These are phyloP conservation scores for Metarhizium brunneum DNA, from an alignment of 2,329 filamentous ascomycete species.

Conservation along the genomic window DNA sequence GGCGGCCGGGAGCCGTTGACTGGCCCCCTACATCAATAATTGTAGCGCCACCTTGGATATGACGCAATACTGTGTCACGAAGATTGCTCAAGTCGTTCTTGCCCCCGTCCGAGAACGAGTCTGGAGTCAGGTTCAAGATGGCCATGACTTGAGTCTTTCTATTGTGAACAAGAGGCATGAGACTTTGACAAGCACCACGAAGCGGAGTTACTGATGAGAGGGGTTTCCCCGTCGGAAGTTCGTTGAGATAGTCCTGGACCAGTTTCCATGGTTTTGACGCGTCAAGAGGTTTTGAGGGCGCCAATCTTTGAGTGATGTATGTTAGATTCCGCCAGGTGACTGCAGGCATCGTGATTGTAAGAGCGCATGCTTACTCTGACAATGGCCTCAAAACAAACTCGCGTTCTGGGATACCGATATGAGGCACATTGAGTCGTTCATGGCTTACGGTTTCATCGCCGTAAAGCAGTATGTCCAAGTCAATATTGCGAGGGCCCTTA, in stretches of 20 bases:
- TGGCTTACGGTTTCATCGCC: conserved; percentile 55
- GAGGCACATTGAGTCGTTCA: conserved; percentile 73
- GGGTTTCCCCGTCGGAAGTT: conserved; percentile 37
- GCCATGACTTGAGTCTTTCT: conserved; percentile 78
- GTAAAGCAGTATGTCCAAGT: conserved; percentile 86
- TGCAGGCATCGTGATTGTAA: not conserved
- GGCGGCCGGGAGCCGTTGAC: conserved; percentile 73
- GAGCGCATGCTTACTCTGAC: conserved; percentile 50
- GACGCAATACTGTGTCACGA: conserved; percentile 45
- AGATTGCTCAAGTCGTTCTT: conserved; percentile 47
- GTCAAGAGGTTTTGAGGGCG: conserved; percentile 44
- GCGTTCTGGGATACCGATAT: conserved; percentile 75
- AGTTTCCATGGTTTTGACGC: conserved; percentile 49
- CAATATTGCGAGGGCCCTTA: conserved; percentile 90
- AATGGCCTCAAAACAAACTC: conserved; percentile 90
- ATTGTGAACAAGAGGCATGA: conserved; percentile 49
- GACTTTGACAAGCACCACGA: conserved; percentile 32
- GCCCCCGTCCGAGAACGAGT: conserved; percentile 94
- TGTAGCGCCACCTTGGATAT: conserved; percentile 62
- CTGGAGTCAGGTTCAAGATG: conserved; percentile 88
- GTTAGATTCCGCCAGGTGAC: not conserved
- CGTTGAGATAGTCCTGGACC: conserved; percentile 51
- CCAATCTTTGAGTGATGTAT: conserved; percentile 32
- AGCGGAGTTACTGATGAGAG: conserved; percentile 53
- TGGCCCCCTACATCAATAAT: conserved; percentile 92